Conservation (phyloP, 129 eudicot genomes). For the Flaveria sonorensis region DNA sequence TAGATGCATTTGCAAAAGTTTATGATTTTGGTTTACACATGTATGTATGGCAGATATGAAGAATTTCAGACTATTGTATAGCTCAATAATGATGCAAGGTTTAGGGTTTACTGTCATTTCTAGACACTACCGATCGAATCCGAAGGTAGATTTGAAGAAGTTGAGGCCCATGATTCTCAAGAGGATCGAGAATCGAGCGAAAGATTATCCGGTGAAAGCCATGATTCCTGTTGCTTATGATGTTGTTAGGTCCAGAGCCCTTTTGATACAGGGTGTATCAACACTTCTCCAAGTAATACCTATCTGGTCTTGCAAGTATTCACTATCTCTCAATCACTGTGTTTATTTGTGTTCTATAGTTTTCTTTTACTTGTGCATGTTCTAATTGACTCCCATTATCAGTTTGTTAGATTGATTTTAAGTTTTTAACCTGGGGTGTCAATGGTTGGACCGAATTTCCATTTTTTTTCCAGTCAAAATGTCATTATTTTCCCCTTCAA, state of each 20-base stretch:
- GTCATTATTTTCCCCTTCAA: too few species aligned
- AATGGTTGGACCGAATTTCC: neutral
- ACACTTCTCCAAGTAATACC: conserved; percentile 67
- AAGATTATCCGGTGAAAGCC: conserved; percentile 62
- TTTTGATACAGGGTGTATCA: conserved; percentile 72
- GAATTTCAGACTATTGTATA: neutral
- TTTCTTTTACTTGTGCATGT: neutral
- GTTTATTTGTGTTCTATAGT: neutral
- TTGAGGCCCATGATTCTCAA: conserved; percentile 78
- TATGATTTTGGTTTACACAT: neutral
- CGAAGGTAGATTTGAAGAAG: conserved; percentile 56
- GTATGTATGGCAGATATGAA: neutral
- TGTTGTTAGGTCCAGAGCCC: conserved; percentile 56
- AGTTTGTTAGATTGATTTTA: neutral
- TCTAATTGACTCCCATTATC: neutral
- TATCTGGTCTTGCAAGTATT: conserved; percentile 83
- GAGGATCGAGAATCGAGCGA: conserved; percentile 66
- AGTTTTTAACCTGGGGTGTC: neutral
- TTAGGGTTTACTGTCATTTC: conserved; percentile 23
- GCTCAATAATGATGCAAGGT: conserved; percentile 26
- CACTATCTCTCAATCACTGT: conserved; percentile 29
- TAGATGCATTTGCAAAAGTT: too few species aligned
- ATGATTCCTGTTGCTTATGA: conserved; percentile 78
- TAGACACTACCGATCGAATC: conserved; percentile 42
- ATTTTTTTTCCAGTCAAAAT: too few species aligned